Conservation (phyloP, 2,329 filamentous ascomycete species). For the Penicillium sclerotiorum region DNA sequence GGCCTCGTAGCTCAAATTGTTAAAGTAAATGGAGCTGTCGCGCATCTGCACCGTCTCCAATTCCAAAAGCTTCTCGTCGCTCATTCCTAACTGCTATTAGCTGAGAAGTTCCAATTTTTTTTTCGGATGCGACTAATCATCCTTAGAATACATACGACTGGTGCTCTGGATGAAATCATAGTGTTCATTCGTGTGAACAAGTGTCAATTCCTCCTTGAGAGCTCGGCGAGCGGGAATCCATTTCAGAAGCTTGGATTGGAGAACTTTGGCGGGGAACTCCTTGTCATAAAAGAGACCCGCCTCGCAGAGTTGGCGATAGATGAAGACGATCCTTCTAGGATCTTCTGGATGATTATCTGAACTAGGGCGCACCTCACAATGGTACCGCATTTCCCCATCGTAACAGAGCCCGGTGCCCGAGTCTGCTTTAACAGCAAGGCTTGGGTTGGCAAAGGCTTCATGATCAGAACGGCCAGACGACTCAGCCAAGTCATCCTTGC, state of each 20-base stretch:
- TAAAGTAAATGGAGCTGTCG: conserved; percentile 82
- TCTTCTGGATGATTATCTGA: conserved; percentile 89
- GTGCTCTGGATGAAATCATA: conserved; percentile 73
- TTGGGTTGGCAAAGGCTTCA: conserved; percentile 34
- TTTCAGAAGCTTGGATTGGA: conserved; percentile 57
- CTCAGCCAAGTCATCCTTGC: conserved; percentile 39
- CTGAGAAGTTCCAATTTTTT: not conserved
- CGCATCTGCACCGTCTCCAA: conserved; percentile 70
- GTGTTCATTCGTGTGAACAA: conserved; percentile 77
- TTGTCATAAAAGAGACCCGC: conserved; percentile 73
- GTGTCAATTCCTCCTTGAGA: conserved; percentile 74
- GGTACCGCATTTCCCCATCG: conserved; percentile 92
- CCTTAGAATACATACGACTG: conserved; percentile 36
- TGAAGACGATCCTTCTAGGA: conserved; percentile 85
- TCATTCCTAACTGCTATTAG: conserved; percentile 46
- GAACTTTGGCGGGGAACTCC: conserved; percentile 54
- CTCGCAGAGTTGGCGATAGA: conserved; percentile 84
- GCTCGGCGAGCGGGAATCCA: conserved; percentile 79
- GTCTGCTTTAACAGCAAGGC: conserved; percentile 48
- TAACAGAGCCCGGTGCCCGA: conserved; percentile 81
- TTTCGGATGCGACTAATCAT: not conserved
- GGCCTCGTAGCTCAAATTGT: conserved; percentile 77
- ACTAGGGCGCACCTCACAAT: conserved; percentile 75
- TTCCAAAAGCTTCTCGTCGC: conserved; percentile 65
- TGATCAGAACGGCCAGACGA: conserved; percentile 48